phyloP scores from a whole-genome alignment of 768 basidiomycete species.

The Serendipita sp. region DNA sequence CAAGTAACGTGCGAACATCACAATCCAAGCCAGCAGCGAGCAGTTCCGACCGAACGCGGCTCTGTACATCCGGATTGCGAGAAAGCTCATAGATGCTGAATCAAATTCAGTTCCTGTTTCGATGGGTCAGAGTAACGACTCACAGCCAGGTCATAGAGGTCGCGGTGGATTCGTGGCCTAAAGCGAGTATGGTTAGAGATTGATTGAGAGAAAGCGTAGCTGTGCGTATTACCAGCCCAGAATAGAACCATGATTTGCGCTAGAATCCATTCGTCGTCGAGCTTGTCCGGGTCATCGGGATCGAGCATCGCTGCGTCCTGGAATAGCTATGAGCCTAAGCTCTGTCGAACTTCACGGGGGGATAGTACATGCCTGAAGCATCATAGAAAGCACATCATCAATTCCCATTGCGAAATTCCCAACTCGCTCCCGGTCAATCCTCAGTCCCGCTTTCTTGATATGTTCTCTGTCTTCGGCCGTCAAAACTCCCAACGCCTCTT shows the following conservation, averaged over 20 bases:
- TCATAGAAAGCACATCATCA: slow-evolving; percentile 1
- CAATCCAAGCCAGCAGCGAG: neutral
- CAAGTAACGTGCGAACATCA: neutral
- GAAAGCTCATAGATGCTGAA: neutral
- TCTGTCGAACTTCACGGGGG: neutral
- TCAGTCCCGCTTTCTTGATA: neutral
- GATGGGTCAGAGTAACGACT: neutral
- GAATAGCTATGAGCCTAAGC: neutral
- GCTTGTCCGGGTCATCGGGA: slow-evolving; percentile 5
- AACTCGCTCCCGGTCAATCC: neutral
- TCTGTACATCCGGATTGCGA: neutral
- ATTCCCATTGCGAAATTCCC: slow-evolving; percentile 6
- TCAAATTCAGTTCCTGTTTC: neutral
- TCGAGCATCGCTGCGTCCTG: neutral
- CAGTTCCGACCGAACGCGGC: neutral
- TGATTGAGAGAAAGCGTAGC: neutral
- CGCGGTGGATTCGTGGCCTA: slow-evolving; percentile 1
- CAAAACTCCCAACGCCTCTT: slow-evolving; percentile 1
- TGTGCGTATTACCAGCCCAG: slow-evolving; percentile 1
- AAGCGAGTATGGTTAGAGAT: neutral
- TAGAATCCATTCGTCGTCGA: slow-evolving; percentile 4
- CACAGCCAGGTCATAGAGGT: slow-evolving; percentile 6
- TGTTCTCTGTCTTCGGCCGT: neutral
- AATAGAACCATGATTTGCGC: slow-evolving; percentile 4
- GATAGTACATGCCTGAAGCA: neutral